phyloP scores from a whole-genome alignment of 129 eudicot genomes.

The Artemisia annua region DNA sequence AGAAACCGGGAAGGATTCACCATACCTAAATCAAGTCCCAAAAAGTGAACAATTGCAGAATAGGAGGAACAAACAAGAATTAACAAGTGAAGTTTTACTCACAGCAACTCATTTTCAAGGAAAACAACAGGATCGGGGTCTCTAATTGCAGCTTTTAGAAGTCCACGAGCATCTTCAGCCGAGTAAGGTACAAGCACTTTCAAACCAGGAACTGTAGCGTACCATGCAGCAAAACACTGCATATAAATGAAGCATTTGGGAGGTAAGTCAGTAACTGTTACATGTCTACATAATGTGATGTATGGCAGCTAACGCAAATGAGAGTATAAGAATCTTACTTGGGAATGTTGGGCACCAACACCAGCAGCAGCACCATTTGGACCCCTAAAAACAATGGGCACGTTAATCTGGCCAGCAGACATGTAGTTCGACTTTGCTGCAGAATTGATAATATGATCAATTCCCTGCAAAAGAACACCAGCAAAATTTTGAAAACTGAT shows the following conservation, averaged over 20 bases:
- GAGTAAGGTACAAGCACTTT: conserved; percentile 92
- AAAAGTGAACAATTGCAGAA: neutral
- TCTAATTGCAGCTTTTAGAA: conserved; percentile 94
- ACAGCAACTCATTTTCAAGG: conserved; percentile 95
- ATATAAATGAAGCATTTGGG: neutral
- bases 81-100: conserved; percentile 19
- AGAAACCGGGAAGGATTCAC: conserved; percentile 88
- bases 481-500: neutral
- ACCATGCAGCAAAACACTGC: conserved; percentile 99
- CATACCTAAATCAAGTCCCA: conserved; percentile 50
- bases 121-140: conserved; percentile 98
- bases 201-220: conserved; percentile 78
- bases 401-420: conserved; percentile 92
- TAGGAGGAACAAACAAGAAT: neutral
- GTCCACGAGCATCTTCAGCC: conserved; percentile 93
- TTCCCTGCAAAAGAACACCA: conserved; percentile 64
- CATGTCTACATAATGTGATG: neutral
- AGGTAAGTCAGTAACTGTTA: neutral
- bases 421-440: conserved; percentile 98
- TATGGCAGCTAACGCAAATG: neutral
- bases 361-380: conserved; percentile 99
- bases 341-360: conserved; percentile 99
- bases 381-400: conserved; percentile 96
- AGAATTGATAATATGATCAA: conserved; percentile 95
- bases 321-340: conserved; percentile 41